Base-by-base conservation (phyloP, 805 yeast genomes). In the Dipodascopsis uninucleata region DNA sequence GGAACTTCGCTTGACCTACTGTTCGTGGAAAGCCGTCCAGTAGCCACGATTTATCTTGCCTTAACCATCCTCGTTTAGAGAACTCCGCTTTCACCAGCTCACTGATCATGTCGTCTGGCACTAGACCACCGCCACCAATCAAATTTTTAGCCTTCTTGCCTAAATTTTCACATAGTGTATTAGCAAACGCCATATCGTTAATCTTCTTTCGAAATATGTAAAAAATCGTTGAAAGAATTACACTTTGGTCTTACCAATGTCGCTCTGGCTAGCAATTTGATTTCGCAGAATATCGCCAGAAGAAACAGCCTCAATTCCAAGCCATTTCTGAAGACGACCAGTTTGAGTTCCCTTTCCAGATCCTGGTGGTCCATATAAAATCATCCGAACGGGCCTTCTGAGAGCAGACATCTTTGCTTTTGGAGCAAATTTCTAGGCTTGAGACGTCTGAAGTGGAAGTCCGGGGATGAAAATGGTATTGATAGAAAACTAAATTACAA, bases 11-110 rank as follows among this genome's bases (percentile, higher is more conserved):
- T 65, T 89, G 97, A 3, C 65, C 66, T 16, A 68, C 60, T 0
- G 93, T 90, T 51, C 97, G 71, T 4, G 97, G 97, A 59, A 88
- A 90, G 33, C 97, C 97, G 62, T 89, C 97, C 38, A 90, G 69
- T 24, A 89, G 68, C 85, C 95, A 89, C 4, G 79, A 67, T 12
- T 33, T 9, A 1, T 64, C 42, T 0, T 64, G 35, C 28, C 67
- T 64, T 16, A 79, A 67, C 73, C 81, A 76, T 6, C 63, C 57
- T 5, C 64, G 58, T 4, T 51, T 43, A 5, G 54, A 41, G 44
- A 87, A 63, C 40, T 83, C 81, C 10, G 61, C 49, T 1, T 72
- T 68, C 1, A 87, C 75, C 24, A 87, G 59, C 2, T 63, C 65
- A 1, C 81, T 79, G 76, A 89, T 82, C 12, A 78, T 64, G 0